These are phyloP conservation scores for Symbiodinium natans DNA, from an alignment of 73 alveolate genomes.

Conservation along the genomic window DNA sequence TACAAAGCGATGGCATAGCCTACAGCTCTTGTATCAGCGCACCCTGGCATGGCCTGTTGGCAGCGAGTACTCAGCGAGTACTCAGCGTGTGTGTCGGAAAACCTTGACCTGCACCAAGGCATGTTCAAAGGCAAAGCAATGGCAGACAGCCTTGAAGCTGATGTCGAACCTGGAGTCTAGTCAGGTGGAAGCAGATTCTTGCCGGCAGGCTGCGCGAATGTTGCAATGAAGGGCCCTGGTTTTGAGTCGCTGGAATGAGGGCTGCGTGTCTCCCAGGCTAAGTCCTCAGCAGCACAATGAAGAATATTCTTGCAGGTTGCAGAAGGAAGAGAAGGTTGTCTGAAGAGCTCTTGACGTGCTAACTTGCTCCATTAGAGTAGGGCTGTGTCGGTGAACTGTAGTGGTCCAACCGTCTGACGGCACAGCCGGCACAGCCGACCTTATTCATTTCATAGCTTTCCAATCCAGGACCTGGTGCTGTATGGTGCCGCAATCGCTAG, in stretches of 20 bases:
- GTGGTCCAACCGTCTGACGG: no score
- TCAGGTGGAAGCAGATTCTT: background rate
- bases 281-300: no score
- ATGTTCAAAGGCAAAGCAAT: background rate
- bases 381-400: no score
- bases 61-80: background rate
- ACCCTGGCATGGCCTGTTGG: background rate
- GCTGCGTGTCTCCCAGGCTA: no score
- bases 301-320: no score
- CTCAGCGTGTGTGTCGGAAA: background rate
- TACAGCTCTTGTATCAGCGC: slow-evolving; percentile 38
- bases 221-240: no score
- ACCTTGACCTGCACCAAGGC: background rate
- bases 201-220: background rate
- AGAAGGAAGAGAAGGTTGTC: no score
- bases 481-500: background rate
- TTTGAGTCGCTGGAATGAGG: no score
- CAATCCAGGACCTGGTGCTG: slow-evolving; percentile 3
- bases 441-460: no score
- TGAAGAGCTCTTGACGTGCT: no score
- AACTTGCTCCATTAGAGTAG: no score
- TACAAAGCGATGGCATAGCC: slow-evolving; percentile 14
- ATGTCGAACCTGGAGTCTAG: background rate
- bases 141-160: background rate
- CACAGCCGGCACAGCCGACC: no score